Evolutionary conservation across 2,329 filamentous ascomycete genomes (phyloP), one percentile per base, ranked within the genome.

Genomic region (Diplodia intermedia): DNA sequence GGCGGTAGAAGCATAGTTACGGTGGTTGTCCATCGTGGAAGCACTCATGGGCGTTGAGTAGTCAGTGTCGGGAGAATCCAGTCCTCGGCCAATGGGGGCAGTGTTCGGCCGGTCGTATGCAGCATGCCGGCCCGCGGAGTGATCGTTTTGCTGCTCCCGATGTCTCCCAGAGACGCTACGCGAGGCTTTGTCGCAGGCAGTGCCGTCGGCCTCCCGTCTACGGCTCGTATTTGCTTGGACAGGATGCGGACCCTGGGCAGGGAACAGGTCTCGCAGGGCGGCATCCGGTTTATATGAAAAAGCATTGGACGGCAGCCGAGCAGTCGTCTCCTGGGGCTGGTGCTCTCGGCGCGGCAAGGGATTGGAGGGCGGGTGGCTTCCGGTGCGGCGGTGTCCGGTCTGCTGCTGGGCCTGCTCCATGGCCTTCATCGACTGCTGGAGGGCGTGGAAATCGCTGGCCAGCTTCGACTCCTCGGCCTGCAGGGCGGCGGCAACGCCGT

Each of bases 41-140:
- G 78, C 79, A 12, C 81, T 82, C 40, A 79, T 74, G 7, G 81
- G 80, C 18, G 82, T 81, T 5, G 77, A 78, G n/a, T 78, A 74
- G 68, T 75, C 76, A 5, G 69, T 72, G 23, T 79, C 78, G 66
- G 76, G 73, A 15, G 74, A 74, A 56, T 79, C 75, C n/a, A 74
- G 71, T n/a, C 75, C 73, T 63, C 66, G 69, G 31, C 70, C 72
- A n/a, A 70, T 65, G 2, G 71, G 68, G 15, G 70, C 69, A 11
- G 74, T 68, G 47, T 71, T 68, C 6, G 73, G 69, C 23, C 71
- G 65, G 36, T 76, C 75, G 20, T 69, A 47, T 7, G 70, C 69
- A 36, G 70, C 57, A n/a, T 33, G n/a, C 29, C 57, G 36, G 38
- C 36, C 18, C 23, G 49, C 49, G 50, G 23, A 12, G 31, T 56